phyloP scores from a whole-genome alignment of 2,329 filamentous ascomycete genomes.

The Massarina eburnea region DNA sequence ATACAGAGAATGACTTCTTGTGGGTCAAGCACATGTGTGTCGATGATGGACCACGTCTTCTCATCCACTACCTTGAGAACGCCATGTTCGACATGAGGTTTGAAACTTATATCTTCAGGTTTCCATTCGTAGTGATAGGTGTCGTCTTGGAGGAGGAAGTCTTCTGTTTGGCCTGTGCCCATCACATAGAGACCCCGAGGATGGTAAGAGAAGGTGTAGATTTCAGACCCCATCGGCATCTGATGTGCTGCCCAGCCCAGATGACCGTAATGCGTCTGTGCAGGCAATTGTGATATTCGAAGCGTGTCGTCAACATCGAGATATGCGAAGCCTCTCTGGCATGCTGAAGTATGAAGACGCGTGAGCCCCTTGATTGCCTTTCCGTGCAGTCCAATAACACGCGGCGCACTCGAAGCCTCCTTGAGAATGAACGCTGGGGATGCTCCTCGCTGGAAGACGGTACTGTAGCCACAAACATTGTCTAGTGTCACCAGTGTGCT shows the following conservation, averaged over 20 bases:
- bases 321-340: slow-evolving; percentile 81
- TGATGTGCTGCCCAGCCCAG: slow-evolving; percentile 76
- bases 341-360: slow-evolving; percentile 74
- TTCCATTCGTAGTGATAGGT: slow-evolving; percentile 82
- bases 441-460: slow-evolving; percentile 78
- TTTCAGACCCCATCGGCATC: slow-evolving; percentile 68
- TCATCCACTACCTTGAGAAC: slow-evolving; percentile 78
- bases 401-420: slow-evolving; percentile 74
- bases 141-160: slow-evolving; percentile 83
- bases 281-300: slow-evolving; percentile 71
- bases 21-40: slow-evolving; percentile 71
- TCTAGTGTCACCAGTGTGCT: slow-evolving; percentile 59
- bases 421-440: slow-evolving; percentile 83
- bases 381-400: slow-evolving; percentile 72
- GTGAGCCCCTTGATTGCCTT: slow-evolving; percentile 70
- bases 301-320: slow-evolving; percentile 70
- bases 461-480: slow-evolving; percentile 75
- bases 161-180: slow-evolving; percentile 66
- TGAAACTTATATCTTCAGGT: slow-evolving; percentile 64
- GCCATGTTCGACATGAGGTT: slow-evolving; percentile 71
- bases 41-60: slow-evolving; percentile 74
- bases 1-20: slow-evolving; percentile 80
- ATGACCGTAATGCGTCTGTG: slow-evolving; percentile 68
- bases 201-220: slow-evolving; percentile 76
- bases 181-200: slow-evolving; percentile 75